Evolutionary conservation across 768 basidiomycete genomes (phyloP), one percentile per base, ranked within the genome.

Genomic region (Agrocybe praecox): DNA sequence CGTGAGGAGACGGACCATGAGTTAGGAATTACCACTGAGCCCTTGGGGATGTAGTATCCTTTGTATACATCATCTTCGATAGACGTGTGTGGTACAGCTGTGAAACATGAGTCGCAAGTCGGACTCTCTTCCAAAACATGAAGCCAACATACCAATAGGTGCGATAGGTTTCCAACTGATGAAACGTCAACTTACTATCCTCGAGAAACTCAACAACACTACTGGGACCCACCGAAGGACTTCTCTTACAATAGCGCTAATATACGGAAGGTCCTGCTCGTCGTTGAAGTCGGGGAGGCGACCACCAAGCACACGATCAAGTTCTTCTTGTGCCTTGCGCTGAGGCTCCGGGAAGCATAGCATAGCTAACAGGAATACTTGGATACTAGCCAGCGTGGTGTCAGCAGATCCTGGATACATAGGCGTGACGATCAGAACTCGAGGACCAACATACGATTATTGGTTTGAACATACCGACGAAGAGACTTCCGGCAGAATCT

Each of bases 231-330:
- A 46, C 52, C 57, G 46, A 23, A 58, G 29, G 7, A 48, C 48
- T 23, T 58, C 57, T 29, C 48, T 58, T 6, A 47, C 12, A 8
- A 58, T 22, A 1, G 57, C 57, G 11, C 47, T 53, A 23, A 58
- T 45, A 29, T 58, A 58, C 1, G 52, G 57, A 6, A 58, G 18
- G 6, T 53, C 47, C 14, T n/a, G 29, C 40, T 49, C 24, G 23
- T 58, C 57, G 2, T 46, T 29, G 32, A 50, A 58, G 6, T 58
- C 57, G 9, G 57, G 57, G 6, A 58, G n/a, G n/a, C 52, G 40
- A 2, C 57, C 57, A 23, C 19, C 48, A 18, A 58, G 29, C 0
- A 46, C 52, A n/a, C 24, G 47, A 42, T 58, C 57, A 10, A 58
- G 21, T 24, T 58, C 57, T 17, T 53, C 40, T 32, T 58, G 57